Evolutionary conservation across 495 filamentous ascomycete species (phyloP).

Genomic region (Daldinia caldariorum): DNA sequence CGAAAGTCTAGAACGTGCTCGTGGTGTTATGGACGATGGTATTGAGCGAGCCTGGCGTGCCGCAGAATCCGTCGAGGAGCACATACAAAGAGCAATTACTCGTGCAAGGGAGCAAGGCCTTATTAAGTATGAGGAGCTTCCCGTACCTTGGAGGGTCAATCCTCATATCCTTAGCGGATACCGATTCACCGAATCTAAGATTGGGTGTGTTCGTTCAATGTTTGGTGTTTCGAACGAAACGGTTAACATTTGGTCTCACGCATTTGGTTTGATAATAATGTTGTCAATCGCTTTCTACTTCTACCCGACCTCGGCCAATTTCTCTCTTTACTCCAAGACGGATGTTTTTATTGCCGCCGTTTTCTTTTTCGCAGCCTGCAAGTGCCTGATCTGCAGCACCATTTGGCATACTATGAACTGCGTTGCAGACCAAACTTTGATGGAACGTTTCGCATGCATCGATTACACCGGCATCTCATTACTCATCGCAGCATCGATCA

Average conservation of each 20-base stretch:
- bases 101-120: conserved; percentile 83
- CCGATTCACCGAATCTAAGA: conserved; percentile 87
- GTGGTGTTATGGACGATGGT: conserved; percentile 84
- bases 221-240: conserved; percentile 89
- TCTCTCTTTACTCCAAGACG: conserved; percentile 82
- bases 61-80: conserved; percentile 78
- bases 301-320: conserved; percentile 87
- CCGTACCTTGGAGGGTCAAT: conserved; percentile 92
- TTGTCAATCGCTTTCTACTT: conserved; percentile 94
- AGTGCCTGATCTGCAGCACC: conserved; percentile 93
- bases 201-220: conserved; percentile 84
- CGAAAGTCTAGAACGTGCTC: conserved; percentile 76
- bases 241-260: conserved; percentile 98
- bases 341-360: conserved; percentile 90
- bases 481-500: conserved; percentile 94
- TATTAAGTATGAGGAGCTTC: conserved; percentile 88
- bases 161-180: conserved; percentile 92
- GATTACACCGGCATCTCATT: conserved; percentile 99
- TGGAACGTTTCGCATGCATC: conserved; percentile 97
- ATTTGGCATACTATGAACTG: conserved; percentile 99
- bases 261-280: conserved; percentile 85
- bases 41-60: conserved; percentile 81
- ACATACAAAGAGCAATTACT: conserved; percentile 79
- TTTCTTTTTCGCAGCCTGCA: conserved; percentile 97
- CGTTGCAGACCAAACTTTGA: conserved; percentile 85